These are phyloP conservation scores for Spinellus fusiger DNA, from an alignment of 192 early-diverging fungal genomes.

Conservation along the genomic window DNA sequence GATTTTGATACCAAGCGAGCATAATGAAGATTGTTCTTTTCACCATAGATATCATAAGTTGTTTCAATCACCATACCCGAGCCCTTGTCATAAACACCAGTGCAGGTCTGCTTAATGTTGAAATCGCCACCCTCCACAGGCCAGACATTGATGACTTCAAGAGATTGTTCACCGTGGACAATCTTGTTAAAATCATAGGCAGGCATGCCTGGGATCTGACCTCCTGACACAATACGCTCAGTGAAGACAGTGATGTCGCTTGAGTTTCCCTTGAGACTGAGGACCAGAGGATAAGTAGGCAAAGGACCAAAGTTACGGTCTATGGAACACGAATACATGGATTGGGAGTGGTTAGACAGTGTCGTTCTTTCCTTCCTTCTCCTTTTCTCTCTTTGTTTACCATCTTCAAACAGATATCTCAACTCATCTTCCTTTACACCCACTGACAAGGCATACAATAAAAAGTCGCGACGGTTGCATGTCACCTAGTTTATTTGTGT, in stretches of 20 bases:
- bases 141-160: slow-evolving; percentile 53
- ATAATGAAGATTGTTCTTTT: slow-evolving; percentile 28
- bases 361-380: slow-evolving; percentile 3
- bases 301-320: slow-evolving; percentile 59
- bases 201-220: slow-evolving; percentile 53
- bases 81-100: slow-evolving; percentile 72
- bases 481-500: slow-evolving; percentile 24
- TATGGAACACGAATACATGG: slow-evolving; percentile 10
- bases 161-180: slow-evolving; percentile 69
- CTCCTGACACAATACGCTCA: slow-evolving; percentile 24
- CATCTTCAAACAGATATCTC: slow-evolving; percentile 59
- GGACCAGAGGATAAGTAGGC: slow-evolving; percentile 65
- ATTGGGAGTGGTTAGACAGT: slow-evolving; percentile 7
- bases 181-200: slow-evolving; percentile 59
- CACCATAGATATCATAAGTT: slow-evolving; percentile 46
- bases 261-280: slow-evolving; percentile 49
- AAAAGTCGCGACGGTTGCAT: slow-evolving; percentile 62
- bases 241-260: slow-evolving; percentile 54
- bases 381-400: slow-evolving; percentile 5
- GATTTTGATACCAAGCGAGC: slow-evolving; percentile 43
- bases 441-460: slow-evolving; percentile 70
- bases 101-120: slow-evolving; percentile 43
- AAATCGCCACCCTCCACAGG: slow-evolving; percentile 54
- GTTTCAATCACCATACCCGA: slow-evolving; percentile 65
- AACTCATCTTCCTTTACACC: slow-evolving; percentile 53